Percentiles rank a stretch among this genome's conserved stretches.
Evolutionary conservation across 2,329 filamentous ascomycete species (phyloP).

Genomic region (Podosphaera aphanis): DNA sequence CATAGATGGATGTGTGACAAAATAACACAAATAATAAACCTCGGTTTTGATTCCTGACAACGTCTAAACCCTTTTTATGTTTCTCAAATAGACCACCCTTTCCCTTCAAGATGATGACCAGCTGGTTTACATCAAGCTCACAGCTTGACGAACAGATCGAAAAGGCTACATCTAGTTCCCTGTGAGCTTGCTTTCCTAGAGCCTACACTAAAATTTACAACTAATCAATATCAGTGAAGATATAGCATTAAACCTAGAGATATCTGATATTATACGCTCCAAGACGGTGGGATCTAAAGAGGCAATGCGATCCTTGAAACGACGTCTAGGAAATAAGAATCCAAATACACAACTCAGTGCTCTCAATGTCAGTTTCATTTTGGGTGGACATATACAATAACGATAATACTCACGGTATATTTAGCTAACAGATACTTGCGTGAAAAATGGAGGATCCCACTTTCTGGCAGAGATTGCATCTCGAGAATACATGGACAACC

Average conservation of each 20-base stretch:
- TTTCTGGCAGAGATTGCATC: conserved; percentile 91
- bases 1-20: no score
- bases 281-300: conserved; percentile 95
- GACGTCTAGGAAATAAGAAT: conserved; percentile 88
- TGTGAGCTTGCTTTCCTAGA: conserved; percentile 36
- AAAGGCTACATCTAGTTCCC: conserved; percentile 66
- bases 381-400: not conserved
- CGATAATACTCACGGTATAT: not conserved
- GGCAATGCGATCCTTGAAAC: conserved; percentile 89
- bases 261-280: conserved; percentile 89
- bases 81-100: no score
- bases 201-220: not conserved
- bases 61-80: no score
- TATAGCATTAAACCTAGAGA: conserved; percentile 91
- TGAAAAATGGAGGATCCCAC: conserved; percentile 92
- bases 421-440: conserved; percentile 85
- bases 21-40: no score
- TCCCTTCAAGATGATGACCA: conserved; percentile 54
- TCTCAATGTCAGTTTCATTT: conserved; percentile 40
- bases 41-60: no score
- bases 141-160: conserved; percentile 95
- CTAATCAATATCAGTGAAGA: conserved; percentile 46
- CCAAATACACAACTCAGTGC: conserved; percentile 89
- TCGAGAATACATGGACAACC: conserved; percentile 93
- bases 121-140: conserved; percentile 86